A percentile compares a stretch with the other conserved stretches of the same genome.
phyloP scores from a whole-genome alignment of 345 rosid genomes.

The Luvunga scandens region DNA sequence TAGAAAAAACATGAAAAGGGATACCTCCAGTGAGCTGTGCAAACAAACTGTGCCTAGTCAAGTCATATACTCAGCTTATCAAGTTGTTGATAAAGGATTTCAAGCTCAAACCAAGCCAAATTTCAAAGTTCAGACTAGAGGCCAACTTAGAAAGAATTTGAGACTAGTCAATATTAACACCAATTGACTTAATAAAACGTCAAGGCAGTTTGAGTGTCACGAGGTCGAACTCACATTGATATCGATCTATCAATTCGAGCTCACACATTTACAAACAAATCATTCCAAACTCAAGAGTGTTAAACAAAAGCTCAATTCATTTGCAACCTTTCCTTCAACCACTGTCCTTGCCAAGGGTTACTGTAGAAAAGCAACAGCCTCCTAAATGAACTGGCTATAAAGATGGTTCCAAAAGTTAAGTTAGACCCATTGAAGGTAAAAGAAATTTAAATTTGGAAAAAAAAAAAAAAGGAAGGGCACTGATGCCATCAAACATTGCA shows the following conservation, averaged over 20 bases:
- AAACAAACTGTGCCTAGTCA: not conserved
- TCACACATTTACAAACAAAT: not conserved
- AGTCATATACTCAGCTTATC: not conserved
- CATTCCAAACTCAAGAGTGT: not conserved
- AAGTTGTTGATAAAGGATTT: not conserved
- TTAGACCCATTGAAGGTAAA: not conserved
- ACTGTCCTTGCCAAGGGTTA: not conserved
- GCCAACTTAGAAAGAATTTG: not conserved
- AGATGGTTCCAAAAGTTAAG: not conserved
- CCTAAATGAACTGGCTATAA: not conserved
- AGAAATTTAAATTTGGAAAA: not conserved
- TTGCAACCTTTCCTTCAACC: not conserved
- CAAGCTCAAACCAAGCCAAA: not conserved
- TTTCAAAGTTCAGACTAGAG: not conserved
- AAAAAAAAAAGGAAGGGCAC: not conserved
- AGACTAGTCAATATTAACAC: not conserved
- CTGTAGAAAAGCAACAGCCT: not conserved
- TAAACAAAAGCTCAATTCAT: not conserved
- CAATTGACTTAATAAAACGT: not conserved
- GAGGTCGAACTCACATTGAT: not conserved
- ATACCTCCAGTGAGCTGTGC: not conserved
- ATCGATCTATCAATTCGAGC: not conserved
- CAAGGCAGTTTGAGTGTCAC: not conserved
- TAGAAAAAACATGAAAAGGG: not conserved
- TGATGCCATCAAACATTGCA: constrained; percentile 6